A percentile compares a stretch with the other conserved stretches of the same genome.
Evolutionary conservation across 2,329 filamentous ascomycete genomes (phyloP).

Genomic region (Penicillium corylophilum): DNA sequence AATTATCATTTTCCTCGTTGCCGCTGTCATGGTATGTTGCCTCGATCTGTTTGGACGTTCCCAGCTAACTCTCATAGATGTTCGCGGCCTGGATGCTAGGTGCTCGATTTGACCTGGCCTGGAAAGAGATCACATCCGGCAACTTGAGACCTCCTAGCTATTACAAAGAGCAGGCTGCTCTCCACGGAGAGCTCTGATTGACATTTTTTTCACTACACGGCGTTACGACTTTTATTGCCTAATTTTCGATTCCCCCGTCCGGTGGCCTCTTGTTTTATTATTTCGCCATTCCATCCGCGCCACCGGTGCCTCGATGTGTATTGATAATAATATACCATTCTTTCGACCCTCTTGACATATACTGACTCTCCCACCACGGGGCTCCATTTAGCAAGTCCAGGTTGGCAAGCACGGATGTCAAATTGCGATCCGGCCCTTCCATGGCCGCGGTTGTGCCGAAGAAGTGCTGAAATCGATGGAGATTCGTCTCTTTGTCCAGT

Average conservation of each 20-base stretch:
- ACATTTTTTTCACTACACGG: constrained; percentile 20
- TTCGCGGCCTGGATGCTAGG: constrained; percentile 75
- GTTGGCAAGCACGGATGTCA: constrained; percentile 88
- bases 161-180: background rate
- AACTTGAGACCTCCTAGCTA: constrained; percentile 44
- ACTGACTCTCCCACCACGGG: background rate
- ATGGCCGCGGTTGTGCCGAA: constrained; percentile 98
- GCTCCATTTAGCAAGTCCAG: background rate
- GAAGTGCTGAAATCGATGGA: constrained; percentile 84
- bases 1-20: constrained; percentile 70
- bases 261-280: constrained; percentile 31
- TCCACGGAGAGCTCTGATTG: constrained; percentile 46
- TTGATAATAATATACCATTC: constrained; percentile 33
- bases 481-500: constrained; percentile 30
- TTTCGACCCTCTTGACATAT: constrained; percentile 7
- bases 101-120: constrained; percentile 74
- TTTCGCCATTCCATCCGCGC: constrained; percentile 16
- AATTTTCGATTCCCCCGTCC: constrained; percentile 26
- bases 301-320: constrained; percentile 29
- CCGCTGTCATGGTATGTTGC: constrained; percentile 72
- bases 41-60: background rate
- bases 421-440: constrained; percentile 85
- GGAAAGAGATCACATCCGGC: constrained; percentile 54
- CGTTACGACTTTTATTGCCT: constrained; percentile 32
- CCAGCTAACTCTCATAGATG: constrained; percentile 54